phyloP scores from a whole-genome alignment of 257 asterid genomes.

The Plectranthus barbatus region DNA sequence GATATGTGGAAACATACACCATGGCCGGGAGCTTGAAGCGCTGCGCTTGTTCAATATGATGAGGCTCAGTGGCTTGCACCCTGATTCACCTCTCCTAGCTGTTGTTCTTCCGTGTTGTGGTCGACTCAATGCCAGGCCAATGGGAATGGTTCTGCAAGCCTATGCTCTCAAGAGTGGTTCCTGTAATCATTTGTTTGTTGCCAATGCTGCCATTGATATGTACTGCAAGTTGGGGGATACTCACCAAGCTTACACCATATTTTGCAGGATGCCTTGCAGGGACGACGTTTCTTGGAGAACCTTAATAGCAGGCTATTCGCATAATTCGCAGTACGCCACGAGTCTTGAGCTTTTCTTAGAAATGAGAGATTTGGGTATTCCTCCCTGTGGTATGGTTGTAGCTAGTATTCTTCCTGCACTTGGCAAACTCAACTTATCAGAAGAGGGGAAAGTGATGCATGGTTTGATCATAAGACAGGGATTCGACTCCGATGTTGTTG shows the following conservation, averaged over 20 bases:
- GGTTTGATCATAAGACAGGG: slow-evolving; percentile 25
- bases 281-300: slow-evolving; percentile 32
- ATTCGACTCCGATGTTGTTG: slow-evolving; percentile 24
- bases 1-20: slow-evolving; percentile 24
- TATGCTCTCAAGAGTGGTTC: slow-evolving; percentile 26
- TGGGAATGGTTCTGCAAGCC: slow-evolving; percentile 27
- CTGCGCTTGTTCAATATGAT: slow-evolving; percentile 17
- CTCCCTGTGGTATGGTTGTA: slow-evolving; percentile 11
- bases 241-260: slow-evolving; percentile 12
- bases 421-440: slow-evolving; percentile 20
- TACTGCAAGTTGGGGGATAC: slow-evolving; percentile 32
- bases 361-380: slow-evolving; percentile 16
- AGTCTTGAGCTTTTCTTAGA: slow-evolving; percentile 23
- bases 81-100: slow-evolving; percentile 27
- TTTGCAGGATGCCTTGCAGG: slow-evolving; percentile 21
- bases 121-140: slow-evolving; percentile 12
- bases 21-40: slow-evolving; percentile 15
- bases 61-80: slow-evolving; percentile 21
- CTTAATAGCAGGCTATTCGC: slow-evolving; percentile 31
- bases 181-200: slow-evolving; percentile 22
- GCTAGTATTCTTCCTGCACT: slow-evolving; percentile 28
- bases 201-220: slow-evolving; percentile 32
- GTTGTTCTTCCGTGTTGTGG: slow-evolving; percentile 28
- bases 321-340: slow-evolving; percentile 12
- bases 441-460: slow-evolving; percentile 27